Conservation (phyloP, 371 early-diverging fungal genomes). For the Mortierella sp. region DNA sequence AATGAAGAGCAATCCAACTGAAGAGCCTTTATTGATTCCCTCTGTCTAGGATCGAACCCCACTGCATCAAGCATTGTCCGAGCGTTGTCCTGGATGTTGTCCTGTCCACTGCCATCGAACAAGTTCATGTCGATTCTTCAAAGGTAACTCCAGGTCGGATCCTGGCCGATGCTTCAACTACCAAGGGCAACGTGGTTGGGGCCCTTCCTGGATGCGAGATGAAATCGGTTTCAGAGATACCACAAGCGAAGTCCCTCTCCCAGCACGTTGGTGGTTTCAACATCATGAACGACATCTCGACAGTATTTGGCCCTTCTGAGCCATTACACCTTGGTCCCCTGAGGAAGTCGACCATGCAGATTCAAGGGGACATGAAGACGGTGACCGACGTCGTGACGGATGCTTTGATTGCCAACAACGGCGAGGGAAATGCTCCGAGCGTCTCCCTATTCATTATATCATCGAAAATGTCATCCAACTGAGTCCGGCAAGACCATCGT, state of each 20-base stretch:
- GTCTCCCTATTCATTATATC: no score
- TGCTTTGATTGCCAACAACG: no score
- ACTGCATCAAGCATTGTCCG: constrained; percentile 8
- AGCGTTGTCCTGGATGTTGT: constrained; percentile 18
- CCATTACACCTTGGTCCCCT: not conserved
- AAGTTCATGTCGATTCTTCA: constrained; percentile 2
- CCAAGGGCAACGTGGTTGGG: no score
- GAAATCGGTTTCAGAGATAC: no score
- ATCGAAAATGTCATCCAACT: no score
- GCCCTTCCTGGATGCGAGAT: no score
- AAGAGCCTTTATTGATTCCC: not conserved
- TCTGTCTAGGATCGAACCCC: constrained; percentile 6
- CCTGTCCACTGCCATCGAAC: not conserved
- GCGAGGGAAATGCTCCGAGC: no score
- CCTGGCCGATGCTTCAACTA: constrained; percentile 3
- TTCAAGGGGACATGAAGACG: not conserved
- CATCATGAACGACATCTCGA: no score
- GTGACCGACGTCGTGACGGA: no score
- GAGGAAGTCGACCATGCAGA: not conserved
- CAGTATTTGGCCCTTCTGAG: not conserved
- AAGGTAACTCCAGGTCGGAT: constrained; percentile 4
- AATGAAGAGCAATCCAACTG: not conserved
- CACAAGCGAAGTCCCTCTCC: no score
- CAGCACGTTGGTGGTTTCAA: no score
- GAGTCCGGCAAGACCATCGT: no score